Evolutionary conservation across 2,329 filamentous ascomycete species (phyloP), one percentile per base, ranked within the genome.

Genomic region (Aspergillus hortae): DNA sequence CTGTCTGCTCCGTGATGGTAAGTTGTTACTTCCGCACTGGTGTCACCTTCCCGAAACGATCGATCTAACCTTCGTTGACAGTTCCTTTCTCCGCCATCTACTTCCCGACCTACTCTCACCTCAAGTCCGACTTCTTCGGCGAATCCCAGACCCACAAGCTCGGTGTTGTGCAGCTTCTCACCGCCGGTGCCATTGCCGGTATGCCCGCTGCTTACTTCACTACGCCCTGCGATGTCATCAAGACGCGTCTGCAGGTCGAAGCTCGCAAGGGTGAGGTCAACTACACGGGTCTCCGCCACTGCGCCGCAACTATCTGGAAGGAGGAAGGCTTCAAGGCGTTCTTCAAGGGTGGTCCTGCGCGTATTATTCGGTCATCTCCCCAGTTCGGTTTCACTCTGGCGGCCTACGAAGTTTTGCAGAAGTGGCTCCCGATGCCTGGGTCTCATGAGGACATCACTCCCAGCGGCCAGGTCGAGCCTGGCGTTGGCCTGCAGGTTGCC

Each of bases 81-180:
- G 90, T 97, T 38, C 94, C 94, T 42, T 99, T 99, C 79, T 97
- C 92, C 17, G 91, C 90, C 64, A 99, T 99, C 68, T 99, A 99
- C 79, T 99, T 99, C 84, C 92, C 94, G 2, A 88, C 91, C 19
- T 99, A 99, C 79, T 89, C 84, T 70, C 94, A 99, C 70, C 75
- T 99, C 64, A 99, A 99, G 81, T 85, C 82, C 67, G 92, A 96
- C 74, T 78, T 92, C 68, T 99, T 97, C 63, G 92, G 94, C 73
- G 94, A 99, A 77, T 86, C 88, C 10, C 80, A 81, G 5, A 89
- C 86, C 52, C 90, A 96, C 78, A 94, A 90, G 75, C 85, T 99
- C 21, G 90, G 92, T 46, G 82, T 99, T 45, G 55, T 96, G 36
- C 92, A 97, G 76, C 87, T 99, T 51, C 82, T 99, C 56, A 94